These are phyloP conservation scores for Boletus tylopilopsis DNA, from an alignment of 768 basidiomycete genomes.

Conservation along the genomic window DNA sequence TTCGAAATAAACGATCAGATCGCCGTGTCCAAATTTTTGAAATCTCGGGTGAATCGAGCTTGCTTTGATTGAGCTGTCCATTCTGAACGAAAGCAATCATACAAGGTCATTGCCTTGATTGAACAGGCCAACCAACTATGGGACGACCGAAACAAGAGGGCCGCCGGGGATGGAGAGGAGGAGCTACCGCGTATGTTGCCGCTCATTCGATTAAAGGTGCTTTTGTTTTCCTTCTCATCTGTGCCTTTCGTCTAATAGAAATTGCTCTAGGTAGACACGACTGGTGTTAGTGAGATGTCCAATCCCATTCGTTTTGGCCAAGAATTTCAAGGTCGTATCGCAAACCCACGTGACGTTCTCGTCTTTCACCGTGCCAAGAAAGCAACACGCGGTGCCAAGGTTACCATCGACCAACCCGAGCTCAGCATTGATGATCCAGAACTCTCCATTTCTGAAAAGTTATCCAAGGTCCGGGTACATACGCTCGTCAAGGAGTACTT, in stretches of 20 bases:
- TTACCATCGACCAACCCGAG: slow-evolving; percentile 73
- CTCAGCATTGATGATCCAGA: slow-evolving; percentile 77
- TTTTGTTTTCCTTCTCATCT: not conserved
- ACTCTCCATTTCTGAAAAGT: slow-evolving; percentile 62
- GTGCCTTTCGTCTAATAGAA: not conserved
- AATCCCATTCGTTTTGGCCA: slow-evolving; percentile 98
- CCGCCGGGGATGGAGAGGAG: slow-evolving; percentile 58
- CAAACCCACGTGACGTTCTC: slow-evolving; percentile 92
- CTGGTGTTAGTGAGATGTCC: slow-evolving; percentile 85
- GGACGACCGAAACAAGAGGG: slow-evolving; percentile 31
- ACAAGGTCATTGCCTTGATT: slow-evolving; percentile 75
- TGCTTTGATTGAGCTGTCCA: not conserved
- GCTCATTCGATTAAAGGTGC: slow-evolving; percentile 78
- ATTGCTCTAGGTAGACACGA: slow-evolving; percentile 74
- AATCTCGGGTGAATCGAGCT: slow-evolving; percentile 48
- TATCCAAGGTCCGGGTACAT: slow-evolving; percentile 79
- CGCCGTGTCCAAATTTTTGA: slow-evolving; percentile 78
- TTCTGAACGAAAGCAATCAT: slow-evolving; percentile 1
- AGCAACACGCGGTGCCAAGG: slow-evolving; percentile 41
- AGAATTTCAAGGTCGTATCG: slow-evolving; percentile 85
- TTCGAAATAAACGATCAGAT: slow-evolving; percentile 79
- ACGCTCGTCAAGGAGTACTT: slow-evolving; percentile 91
- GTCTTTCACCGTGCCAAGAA: slow-evolving; percentile 86
- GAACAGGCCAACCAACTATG: slow-evolving; percentile 56
- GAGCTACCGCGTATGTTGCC: slow-evolving; percentile 74